Conservation (phyloP, 495 filamentous ascomycete species). For the Aspergillus carlsbadensis region DNA sequence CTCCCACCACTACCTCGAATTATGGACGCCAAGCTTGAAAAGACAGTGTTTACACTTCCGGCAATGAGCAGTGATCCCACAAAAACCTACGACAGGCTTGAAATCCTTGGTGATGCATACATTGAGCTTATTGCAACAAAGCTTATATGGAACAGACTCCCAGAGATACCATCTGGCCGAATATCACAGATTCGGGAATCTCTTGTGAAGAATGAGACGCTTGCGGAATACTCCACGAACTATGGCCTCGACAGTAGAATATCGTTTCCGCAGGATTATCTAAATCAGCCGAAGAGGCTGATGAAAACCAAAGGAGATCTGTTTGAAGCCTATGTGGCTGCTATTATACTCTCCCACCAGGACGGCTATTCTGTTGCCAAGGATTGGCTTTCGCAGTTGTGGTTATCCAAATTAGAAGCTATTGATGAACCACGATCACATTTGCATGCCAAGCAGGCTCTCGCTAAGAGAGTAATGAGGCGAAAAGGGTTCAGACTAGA, state of each 20-base stretch:
- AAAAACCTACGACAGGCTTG: slow-evolving; percentile 64
- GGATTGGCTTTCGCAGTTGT: slow-evolving; percentile 69
- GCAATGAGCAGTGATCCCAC: slow-evolving; percentile 37
- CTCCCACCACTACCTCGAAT: slow-evolving; percentile 60
- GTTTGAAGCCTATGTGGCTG: slow-evolving; percentile 86
- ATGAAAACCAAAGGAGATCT: slow-evolving; percentile 78
- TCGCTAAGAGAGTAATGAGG: slow-evolving; percentile 56
- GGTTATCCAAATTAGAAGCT: slow-evolving; percentile 49
- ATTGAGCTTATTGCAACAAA: slow-evolving; percentile 66
- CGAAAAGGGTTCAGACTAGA: slow-evolving; percentile 59
- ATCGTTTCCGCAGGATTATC: slow-evolving; percentile 45
- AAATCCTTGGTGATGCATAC: slow-evolving; percentile 76
- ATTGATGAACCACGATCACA: slow-evolving; percentile 38
- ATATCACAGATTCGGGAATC: slow-evolving; percentile 65
- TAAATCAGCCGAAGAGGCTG: slow-evolving; percentile 46
- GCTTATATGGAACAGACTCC: slow-evolving; percentile 63
- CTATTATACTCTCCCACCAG: slow-evolving; percentile 64
- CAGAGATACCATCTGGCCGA: slow-evolving; percentile 54
- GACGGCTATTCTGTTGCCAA: slow-evolving; percentile 59
- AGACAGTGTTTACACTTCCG: slow-evolving; percentile 66
- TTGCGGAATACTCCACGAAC: slow-evolving; percentile 58
- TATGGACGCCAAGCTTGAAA: slow-evolving; percentile 53
- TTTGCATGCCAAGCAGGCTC: slow-evolving; percentile 49
- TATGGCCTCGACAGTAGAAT: slow-evolving; percentile 69
- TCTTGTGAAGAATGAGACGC: slow-evolving; percentile 74